Percentiles rank a stretch among this genome's conserved stretches.
phyloP scores from a whole-genome alignment of 2,329 filamentous ascomycete species.

The Trichoderma sp. region DNA sequence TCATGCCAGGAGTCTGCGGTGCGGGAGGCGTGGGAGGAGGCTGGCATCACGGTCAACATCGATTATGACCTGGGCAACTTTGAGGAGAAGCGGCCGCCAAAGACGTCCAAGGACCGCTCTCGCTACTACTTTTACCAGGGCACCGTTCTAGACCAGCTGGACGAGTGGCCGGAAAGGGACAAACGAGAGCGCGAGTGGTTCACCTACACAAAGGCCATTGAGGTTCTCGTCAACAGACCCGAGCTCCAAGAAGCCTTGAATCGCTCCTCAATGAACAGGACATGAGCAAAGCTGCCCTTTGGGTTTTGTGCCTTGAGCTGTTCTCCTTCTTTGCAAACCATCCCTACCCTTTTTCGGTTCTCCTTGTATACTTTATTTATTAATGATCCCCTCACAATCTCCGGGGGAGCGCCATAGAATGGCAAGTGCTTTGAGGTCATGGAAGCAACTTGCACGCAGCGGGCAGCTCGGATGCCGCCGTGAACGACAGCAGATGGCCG shows the following conservation, averaged over 20 bases:
- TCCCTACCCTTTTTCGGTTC: background rate
- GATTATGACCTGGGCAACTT: slow-evolving; percentile 84
- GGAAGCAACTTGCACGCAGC: background rate
- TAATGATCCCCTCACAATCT: background rate
- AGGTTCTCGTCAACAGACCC: slow-evolving; percentile 71
- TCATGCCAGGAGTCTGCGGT: slow-evolving; percentile 78
- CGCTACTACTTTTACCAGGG: slow-evolving; percentile 83
- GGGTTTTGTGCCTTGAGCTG: background rate
- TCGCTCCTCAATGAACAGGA: slow-evolving; percentile 65
- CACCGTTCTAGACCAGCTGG: slow-evolving; percentile 79
- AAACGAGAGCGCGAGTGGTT: slow-evolving; percentile 92
- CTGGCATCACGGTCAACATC: slow-evolving; percentile 82
- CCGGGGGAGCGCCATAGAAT: background rate
- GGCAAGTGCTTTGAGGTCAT: background rate
- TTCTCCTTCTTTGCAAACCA: background rate
- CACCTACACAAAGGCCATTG: slow-evolving; percentile 75
- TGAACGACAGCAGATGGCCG: background rate
- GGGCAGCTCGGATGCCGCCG: background rate
- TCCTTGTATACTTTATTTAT: slow-evolving; percentile 14
- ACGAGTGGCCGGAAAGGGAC: slow-evolving; percentile 88
- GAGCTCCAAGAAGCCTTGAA: slow-evolving; percentile 86
- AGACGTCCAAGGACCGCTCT: slow-evolving; percentile 60
- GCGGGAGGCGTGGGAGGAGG: slow-evolving; percentile 97
- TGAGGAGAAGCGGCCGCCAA: slow-evolving; percentile 76
- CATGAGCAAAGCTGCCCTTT: background rate